Conservation (phyloP, 331 rosid species). For the Spiraea crenata region DNA sequence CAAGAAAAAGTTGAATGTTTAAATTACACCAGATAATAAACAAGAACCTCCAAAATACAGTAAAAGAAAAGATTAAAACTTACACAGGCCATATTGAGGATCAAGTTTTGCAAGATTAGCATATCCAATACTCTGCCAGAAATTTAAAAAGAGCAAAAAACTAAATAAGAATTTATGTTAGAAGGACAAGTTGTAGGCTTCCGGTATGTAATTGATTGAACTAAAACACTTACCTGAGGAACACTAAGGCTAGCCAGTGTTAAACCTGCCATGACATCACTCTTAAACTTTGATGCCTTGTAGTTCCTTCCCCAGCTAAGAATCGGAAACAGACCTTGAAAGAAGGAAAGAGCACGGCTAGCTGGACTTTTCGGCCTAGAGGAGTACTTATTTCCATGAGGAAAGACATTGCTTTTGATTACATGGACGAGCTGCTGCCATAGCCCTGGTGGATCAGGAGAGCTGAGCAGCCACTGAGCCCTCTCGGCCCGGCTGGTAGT, state of each 20-base stretch:
- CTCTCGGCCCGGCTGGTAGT: conserved; percentile 29
- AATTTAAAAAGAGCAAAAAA: background rate
- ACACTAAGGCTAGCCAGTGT: conserved; percentile 92
- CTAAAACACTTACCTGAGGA: conserved; percentile 62
- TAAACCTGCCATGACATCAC: conserved; percentile 74
- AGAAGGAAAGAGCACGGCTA: conserved; percentile 28
- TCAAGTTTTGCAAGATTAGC: conserved; percentile 55
- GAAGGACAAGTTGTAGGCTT: background rate
- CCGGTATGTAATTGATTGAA: background rate
- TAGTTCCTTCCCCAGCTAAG: conserved; percentile 60
- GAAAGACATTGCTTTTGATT: conserved; percentile 34
- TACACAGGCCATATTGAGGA: conserved; percentile 58
- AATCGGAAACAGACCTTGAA: conserved; percentile 58
- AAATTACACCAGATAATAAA: background rate
- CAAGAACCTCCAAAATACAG: background rate
- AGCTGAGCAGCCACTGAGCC: conserved; percentile 48
- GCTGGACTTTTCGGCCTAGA: conserved; percentile 23
- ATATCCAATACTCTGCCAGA: conserved; percentile 55
- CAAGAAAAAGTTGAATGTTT: background rate
- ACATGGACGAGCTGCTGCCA: conserved; percentile 35
- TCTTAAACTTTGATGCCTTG: conserved; percentile 57
- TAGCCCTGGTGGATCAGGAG: conserved; percentile 62
- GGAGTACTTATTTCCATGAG: conserved; percentile 29
- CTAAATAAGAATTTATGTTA: background rate
- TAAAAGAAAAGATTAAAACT: conserved; percentile 17